Base-by-base conservation (phyloP, 495 filamentous ascomycete species). In the Aspergillus ostianus region DNA sequence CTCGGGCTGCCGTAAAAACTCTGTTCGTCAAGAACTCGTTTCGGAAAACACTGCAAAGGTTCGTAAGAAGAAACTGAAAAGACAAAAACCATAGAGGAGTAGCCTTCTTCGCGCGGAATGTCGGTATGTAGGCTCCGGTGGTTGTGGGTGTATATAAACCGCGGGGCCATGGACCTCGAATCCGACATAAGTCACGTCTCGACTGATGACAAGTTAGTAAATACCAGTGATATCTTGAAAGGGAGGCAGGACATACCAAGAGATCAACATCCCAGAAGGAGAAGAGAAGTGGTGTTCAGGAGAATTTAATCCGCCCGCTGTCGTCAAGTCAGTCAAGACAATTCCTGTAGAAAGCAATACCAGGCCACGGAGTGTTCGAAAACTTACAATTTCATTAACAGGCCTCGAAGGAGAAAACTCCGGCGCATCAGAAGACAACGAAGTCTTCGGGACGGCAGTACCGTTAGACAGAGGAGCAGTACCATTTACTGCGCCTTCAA, bases 381-480 rank as follows among this genome's bases (percentile, higher is more conserved):
- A 74, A 73, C 81, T 83, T 65, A 72, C 48, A 63, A 70, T 64
- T 57, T 78, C 64, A 26, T 61, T 50, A 73, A 70, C 50, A 19
- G 67, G 64, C 36, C 75, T 68, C 30, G 78, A 80, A 54, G 90
- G 90, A 20, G 87, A 81, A 67, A 91, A 94, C 59, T 92, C 90
- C 0, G 89, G 87, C 7, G 90, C 90, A 18, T 83, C 78, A 8
- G 90, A 88, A 21, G 90, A 92, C 27, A 94, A 79, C 47, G 83
- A 79, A 3, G 86, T 84, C 55, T 83, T 82, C 0, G 76, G 64
- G 10, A 67, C 64, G 51, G 74, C 70, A 27, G 74, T 73, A 30
- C 68, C 74, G 52, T 78, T 78, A n/a, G 72, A 62, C 29, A 77
- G 65, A 13, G 71, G 75, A 7, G 36, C 36, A 41, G 36, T 41